Conservation (phyloP, 371 early-diverging fungal species). For the Apophysomyces elegans region DNA sequence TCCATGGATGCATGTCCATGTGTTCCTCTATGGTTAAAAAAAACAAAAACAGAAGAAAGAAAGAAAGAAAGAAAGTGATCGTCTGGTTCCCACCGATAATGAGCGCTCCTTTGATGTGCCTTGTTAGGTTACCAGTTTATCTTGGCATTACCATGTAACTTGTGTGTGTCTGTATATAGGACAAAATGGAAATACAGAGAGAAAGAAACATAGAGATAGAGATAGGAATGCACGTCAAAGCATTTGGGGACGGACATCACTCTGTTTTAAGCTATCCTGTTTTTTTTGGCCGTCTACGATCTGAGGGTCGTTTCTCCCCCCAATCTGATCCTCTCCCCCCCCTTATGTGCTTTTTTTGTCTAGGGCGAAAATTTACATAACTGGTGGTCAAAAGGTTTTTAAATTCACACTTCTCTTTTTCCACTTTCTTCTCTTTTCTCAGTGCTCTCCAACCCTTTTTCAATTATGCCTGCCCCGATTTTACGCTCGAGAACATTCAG, state of each 20-base stretch:
- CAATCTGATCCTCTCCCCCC: background rate
- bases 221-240: conserved; percentile 4
- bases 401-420: background rate
- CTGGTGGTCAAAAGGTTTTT: conserved; percentile 4
- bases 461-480: background rate
- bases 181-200: background rate
- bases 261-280: conserved; percentile 2
- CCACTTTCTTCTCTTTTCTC: background rate
- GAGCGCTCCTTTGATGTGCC: too few species aligned
- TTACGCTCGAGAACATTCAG: conserved; percentile 5
- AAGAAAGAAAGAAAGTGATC: too few species aligned
- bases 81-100: too few species aligned
- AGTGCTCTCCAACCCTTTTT: background rate
- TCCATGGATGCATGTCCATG: conserved; percentile 6
- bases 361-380: conserved; percentile 9
- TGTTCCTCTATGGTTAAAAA: background rate
- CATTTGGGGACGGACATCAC: conserved; percentile 11
- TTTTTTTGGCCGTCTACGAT: background rate
- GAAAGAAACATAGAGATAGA: background rate
- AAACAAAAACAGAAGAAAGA: background rate
- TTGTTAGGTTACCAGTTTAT: too few species aligned
- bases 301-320: conserved; percentile 6
- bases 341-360: conserved; percentile 4
- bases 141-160: too few species aligned
- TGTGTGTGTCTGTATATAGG: background rate